Base-by-base conservation (phyloP, 140 eudicot species). In the Eryngium alpinum region DNA sequence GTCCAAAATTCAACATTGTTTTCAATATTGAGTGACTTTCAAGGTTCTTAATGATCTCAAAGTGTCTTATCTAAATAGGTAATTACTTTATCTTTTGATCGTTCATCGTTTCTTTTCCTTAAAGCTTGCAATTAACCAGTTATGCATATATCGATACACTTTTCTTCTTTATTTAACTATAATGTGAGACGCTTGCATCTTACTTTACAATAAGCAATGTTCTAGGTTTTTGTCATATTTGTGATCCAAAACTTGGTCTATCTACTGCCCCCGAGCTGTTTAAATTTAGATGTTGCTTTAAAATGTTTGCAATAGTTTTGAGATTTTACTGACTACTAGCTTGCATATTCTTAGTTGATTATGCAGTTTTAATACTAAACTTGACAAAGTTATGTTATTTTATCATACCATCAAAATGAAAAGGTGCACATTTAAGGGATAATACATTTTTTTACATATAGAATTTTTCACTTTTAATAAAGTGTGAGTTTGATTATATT, bases 61-160 rank as follows among this genome's bases (percentile, higher is more conserved):
- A 85, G 92, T 81, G 94, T 90, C 62, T 91, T 79, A 77, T 84
- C 91, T 25, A 87, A 91, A 74, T 90, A 91, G 94, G 92, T 91
- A 91, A 19, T 63, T 79, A 24, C 10, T 25, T 32, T 22, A 24
- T 22, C 27, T 13, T 43, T 5, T 62, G 10, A 60, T 14, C 10
- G 14, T 49, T 29, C 43, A 60, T 16, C 21, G 34, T 32, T 24
- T 7, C 24, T 59, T 70, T 67, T 38, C 5, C 74, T 18, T 70
- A 19, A 43, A 32, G 10, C 21, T 70, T 19, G 19, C 31, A 69
- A 18, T 70, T 70, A 44, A n/a, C 75, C 34, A 0, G 4, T 29
- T 44, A 15, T 69, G 46, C 25, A 69, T 15, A 69, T 38, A 14
- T 69, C 31, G 49, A 31, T 31, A 15, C 75, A 29, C 38, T 32